Evolutionary conservation across 2,329 filamentous ascomycete genomes (phyloP).

Genomic region (Cladorrhinum sp.): DNA sequence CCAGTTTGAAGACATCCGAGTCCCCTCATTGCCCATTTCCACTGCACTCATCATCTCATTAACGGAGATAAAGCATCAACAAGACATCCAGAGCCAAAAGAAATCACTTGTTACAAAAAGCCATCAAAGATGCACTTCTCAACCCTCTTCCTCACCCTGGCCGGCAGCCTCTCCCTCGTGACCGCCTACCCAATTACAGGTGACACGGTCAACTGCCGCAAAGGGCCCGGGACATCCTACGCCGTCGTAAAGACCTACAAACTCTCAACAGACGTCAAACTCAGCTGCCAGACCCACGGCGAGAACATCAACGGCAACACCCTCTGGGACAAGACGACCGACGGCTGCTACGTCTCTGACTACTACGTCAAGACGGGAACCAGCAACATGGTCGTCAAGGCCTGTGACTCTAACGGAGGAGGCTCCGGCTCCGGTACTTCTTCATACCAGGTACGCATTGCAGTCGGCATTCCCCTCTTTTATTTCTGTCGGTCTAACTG

Average conservation of each 20-base stretch:
- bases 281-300: constrained; percentile 21
- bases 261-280: constrained; percentile 6
- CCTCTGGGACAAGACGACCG: constrained; percentile 25
- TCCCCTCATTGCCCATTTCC: too few species aligned
- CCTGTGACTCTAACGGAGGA: constrained; percentile 10
- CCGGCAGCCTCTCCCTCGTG: constrained; percentile 6
- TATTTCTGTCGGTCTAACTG: too few species aligned
- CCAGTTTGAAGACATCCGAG: too few species aligned
- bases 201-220: constrained; percentile 18
- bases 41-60: too few species aligned
- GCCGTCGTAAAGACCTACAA: constrained; percentile 7
- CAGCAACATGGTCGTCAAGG: constrained; percentile 15
- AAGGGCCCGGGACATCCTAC: constrained; percentile 13
- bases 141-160: constrained; percentile 10
- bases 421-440: background rate
- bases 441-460: background rate
- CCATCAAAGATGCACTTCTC: constrained; percentile 15
- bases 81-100: too few species aligned
- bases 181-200: constrained; percentile 15
- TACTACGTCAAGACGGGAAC: constrained; percentile 21
- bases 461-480: too few species aligned
- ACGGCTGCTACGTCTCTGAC: constrained; percentile 24
- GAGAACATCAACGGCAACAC: constrained; percentile 18
- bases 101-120: too few species aligned
- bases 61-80: too few species aligned